Base-by-base conservation (phyloP, 176 grass and related monocot species). In the Dendrocalamus sinicus region DNA sequence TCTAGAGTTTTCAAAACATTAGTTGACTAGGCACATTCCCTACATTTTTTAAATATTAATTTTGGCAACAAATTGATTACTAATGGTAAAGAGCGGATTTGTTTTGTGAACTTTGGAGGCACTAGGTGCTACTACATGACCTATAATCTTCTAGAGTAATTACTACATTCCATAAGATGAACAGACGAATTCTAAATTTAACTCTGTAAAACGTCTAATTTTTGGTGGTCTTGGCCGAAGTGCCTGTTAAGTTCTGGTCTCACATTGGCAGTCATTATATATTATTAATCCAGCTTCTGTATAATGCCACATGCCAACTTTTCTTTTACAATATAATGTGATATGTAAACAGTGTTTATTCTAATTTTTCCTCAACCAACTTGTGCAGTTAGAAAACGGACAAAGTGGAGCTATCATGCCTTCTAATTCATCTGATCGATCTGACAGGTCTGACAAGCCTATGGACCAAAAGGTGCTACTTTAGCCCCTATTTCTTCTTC, bases 351-450 rank as follows among this genome's bases (percentile, higher is more conserved):
- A n/a, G 0, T 79, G 8, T 30, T 62, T 68, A 11, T 16, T 64
- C 22, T 85, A 77, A 64, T 26, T 75, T 76, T 80, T 22, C 40
- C 26, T 60, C 16, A 81, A 76, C 46, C 70, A 81, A 88, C 14
- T 32, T 80, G 7, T 88, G 75, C 87, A 94, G 92, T 70, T 85
- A 81, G 90, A 93, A 86, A 81, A 90, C 75, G 81, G 85, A 52
- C 81, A 94, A 69, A 69, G 67, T 72, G 89, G 78, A 78, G 82
- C 81, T 48, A 54, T 85, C 59, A 76, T 87, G 72, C 73, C 85
- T 72, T 91, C 81, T 80, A 89, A 94, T 85, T 94, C 92, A 75
- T 90, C 87, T 77, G 92, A 94, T 82, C 90, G 67, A n/a, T 89
- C 92, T 75, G 88, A 91, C 44, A 91, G 85, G 82, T 89, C 92